A percentile compares a stretch with the other conserved stretches of the same genome.
These are phyloP conservation scores for Citrus maxima DNA, from an alignment of 345 rosid species.

Conservation along the genomic window DNA sequence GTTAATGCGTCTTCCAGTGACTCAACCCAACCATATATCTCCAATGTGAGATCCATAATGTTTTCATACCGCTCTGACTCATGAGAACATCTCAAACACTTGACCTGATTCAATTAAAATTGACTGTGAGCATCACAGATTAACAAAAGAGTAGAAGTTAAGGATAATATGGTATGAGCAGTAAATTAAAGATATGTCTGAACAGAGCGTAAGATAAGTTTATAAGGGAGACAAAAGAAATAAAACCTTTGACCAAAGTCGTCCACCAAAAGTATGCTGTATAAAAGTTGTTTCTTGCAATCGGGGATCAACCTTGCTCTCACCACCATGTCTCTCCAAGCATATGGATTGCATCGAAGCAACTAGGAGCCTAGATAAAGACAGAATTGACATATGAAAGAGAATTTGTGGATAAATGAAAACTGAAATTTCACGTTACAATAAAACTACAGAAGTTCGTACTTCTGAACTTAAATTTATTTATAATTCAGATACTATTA, in stretches of 20 bases:
- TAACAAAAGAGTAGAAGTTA: not conserved
- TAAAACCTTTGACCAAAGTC: conserved; percentile 66
- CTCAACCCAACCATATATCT: conserved; percentile 81
- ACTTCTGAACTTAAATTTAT: not conserved
- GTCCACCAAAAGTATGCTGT: conserved; percentile 82
- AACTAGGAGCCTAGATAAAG: conserved; percentile 57
- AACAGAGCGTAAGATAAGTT: not conserved
- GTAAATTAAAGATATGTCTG: not conserved
- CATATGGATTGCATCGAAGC: conserved; percentile 85
- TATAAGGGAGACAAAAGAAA: not conserved
- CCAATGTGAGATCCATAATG: conserved; percentile 84
- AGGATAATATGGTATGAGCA: conserved; percentile 1
- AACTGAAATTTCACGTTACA: conserved; percentile 4
- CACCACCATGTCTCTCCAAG: conserved; percentile 77
- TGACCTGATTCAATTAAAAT: conserved; percentile 42
- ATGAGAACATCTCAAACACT: conserved; percentile 70
- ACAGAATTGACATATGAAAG: conserved; percentile 1
- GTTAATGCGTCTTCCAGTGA: conserved; percentile 78
- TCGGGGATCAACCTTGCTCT: conserved; percentile 59
- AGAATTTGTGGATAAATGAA: not conserved
- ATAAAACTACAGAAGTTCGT: not conserved
- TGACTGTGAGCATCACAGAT: not conserved
- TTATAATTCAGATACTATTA: not conserved
- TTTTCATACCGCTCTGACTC: conserved; percentile 81
- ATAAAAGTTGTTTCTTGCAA: conserved; percentile 83